These are phyloP conservation scores for Tolypocladium album DNA, from an alignment of 2,329 filamentous ascomycete genomes.

Conservation along the genomic window DNA sequence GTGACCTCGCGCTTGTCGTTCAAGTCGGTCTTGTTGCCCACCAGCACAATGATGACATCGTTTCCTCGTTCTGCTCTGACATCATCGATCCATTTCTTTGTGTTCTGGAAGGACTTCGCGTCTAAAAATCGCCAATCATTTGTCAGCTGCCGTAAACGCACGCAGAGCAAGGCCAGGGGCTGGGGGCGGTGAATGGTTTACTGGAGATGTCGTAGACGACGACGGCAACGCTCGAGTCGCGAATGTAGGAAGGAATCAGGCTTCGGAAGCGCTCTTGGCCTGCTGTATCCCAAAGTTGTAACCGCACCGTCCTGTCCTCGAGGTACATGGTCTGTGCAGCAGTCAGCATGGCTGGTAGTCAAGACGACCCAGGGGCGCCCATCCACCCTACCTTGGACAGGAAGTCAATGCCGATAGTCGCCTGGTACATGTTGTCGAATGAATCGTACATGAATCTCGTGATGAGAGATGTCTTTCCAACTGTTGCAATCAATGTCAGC, in stretches of 20 bases:
- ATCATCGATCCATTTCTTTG: slow-evolving; percentile 98
- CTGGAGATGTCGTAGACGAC: slow-evolving; percentile 98
- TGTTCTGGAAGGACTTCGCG: slow-evolving; percentile 96
- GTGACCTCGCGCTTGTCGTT: slow-evolving; percentile 98
- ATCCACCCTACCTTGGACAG: slow-evolving; percentile 68
- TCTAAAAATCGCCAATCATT: slow-evolving; percentile 33
- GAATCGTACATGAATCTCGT: slow-evolving; percentile 99
- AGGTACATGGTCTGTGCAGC: slow-evolving; percentile 80
- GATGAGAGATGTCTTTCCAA: slow-evolving; percentile 97
- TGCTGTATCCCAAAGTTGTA: slow-evolving; percentile 97
- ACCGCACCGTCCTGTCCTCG: slow-evolving; percentile 91
- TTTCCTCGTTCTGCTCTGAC: slow-evolving; percentile 93
- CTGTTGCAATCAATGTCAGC: slow-evolving; percentile 36
- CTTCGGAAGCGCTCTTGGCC: slow-evolving; percentile 96
- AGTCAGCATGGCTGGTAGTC: slow-evolving; percentile 1
- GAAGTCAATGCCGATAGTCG: slow-evolving; percentile 98
- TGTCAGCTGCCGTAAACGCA: neutral
- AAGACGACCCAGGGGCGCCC: neutral
- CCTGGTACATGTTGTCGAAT: slow-evolving; percentile 99
- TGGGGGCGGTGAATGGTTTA: slow-evolving; percentile 20
- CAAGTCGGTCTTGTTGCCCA: slow-evolving; percentile 98
- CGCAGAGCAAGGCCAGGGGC: neutral
- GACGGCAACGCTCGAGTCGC: slow-evolving; percentile 93
- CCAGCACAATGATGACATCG: slow-evolving; percentile 96
- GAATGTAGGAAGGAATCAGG: slow-evolving; percentile 95